These are phyloP conservation scores for Epichloe aotearoae DNA, from an alignment of 2,329 filamentous ascomycete genomes.

Conservation along the genomic window DNA sequence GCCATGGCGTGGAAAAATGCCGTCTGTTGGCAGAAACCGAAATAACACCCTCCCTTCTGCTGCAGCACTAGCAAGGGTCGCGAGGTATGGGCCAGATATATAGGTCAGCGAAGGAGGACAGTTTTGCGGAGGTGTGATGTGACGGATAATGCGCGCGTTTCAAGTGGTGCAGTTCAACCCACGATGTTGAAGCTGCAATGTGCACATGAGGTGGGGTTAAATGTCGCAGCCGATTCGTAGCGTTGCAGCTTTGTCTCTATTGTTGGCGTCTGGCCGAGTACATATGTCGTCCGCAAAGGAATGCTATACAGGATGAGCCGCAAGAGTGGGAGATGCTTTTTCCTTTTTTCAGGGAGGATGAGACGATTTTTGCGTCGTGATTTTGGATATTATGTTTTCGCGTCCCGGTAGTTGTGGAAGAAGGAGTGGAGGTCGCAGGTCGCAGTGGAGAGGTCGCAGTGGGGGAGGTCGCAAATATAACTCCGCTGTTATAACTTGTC, in stretches of 20 bases:
- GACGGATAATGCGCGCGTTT: constrained; percentile 4
- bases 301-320: background rate
- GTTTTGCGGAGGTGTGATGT: background rate
- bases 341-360: too few relatives aligned
- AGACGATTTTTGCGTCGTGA: background rate
- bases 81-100: background rate
- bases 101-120: background rate
- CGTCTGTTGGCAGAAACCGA: background rate
- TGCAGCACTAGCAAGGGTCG: background rate
- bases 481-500: too few relatives aligned
- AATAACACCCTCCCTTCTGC: background rate
- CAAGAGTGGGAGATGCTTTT: too few relatives aligned
- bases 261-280: background rate
- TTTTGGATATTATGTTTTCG: background rate
- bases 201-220: background rate
- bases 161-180: constrained; percentile 1
- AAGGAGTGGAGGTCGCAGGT: background rate
- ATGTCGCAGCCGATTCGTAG: background rate
- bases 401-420: background rate
- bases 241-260: background rate
- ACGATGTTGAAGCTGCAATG: background rate
- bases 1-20: constrained; percentile 11
- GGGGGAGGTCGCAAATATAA: too few relatives aligned
- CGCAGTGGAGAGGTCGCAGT: background rate
- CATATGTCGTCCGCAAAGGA: background rate